These are phyloP conservation scores for Carex littledalei DNA, from an alignment of 176 grass and related monocot genomes.

Conservation along the genomic window DNA sequence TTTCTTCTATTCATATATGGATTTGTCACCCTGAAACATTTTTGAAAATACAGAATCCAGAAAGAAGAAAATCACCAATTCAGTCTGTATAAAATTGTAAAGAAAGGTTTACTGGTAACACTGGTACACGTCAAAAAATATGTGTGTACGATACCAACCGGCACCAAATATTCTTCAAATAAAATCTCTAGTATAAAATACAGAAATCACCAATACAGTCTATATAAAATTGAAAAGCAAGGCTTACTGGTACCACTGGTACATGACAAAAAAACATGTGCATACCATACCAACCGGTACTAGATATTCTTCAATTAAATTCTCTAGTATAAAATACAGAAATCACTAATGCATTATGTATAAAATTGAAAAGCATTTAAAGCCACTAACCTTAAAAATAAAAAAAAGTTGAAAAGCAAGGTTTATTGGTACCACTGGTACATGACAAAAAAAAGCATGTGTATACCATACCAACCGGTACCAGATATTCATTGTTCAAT, in stretches of 20 bases:
- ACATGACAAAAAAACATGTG: neutral
- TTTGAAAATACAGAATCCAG: neutral
- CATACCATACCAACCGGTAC: neutral
- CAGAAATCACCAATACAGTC: neutral
- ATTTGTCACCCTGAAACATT: slow-evolving; percentile 35
- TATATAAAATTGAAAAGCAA: neutral
- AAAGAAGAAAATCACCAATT: neutral
- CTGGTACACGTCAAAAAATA: neutral
- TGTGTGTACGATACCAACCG: neutral
- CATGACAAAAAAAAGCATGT: neutral
- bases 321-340: too few relatives aligned
- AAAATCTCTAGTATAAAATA: neutral
- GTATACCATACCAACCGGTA: neutral
- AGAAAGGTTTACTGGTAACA: neutral
- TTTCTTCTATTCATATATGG: slow-evolving; percentile 27
- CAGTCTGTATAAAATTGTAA: neutral
- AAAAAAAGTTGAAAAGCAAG: neutral
- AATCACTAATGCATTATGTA: neutral
- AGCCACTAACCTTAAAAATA: too few relatives aligned
- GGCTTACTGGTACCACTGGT: neutral
- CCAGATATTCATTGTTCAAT: neutral
- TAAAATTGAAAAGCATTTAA: neutral
- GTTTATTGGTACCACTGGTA: neutral
- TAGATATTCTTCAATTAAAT: neutral
- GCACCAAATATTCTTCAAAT: neutral